Conservation (phyloP, 495 filamentous ascomycete species). For the Lasiosphaeriaceae sp. region DNA sequence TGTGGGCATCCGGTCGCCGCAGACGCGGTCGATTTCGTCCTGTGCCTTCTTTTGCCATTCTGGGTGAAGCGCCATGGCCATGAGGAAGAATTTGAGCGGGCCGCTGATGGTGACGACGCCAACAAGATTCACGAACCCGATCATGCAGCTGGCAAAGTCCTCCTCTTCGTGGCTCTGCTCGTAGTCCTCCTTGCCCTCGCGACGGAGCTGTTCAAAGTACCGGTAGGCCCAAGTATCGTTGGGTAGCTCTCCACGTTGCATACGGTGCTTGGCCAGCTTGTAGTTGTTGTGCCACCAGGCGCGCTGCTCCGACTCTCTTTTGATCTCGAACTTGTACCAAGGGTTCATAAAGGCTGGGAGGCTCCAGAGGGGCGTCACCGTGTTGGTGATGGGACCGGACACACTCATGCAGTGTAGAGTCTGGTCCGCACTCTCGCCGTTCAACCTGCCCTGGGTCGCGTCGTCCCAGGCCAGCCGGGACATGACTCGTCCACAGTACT, state of each 20-base stretch:
- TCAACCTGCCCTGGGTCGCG: constrained; percentile 37
- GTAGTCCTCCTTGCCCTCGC: constrained; percentile 33
- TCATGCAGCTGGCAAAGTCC: constrained; percentile 45
- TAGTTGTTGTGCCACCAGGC: constrained; percentile 44
- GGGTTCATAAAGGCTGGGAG: constrained; percentile 39
- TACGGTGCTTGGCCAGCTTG: constrained; percentile 36
- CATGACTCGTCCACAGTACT: constrained; percentile 46
- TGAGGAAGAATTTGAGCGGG: constrained; percentile 45
- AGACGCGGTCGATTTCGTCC: constrained; percentile 58
- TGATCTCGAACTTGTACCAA: constrained; percentile 42
- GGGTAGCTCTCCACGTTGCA: constrained; percentile 34
- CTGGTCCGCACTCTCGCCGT: constrained; percentile 41
- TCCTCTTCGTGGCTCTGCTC: constrained; percentile 39
- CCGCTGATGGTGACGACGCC: constrained; percentile 47
- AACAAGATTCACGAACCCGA: constrained; percentile 45
- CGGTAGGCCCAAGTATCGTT: constrained; percentile 43
- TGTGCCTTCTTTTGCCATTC: constrained; percentile 49
- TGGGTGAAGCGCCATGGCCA: constrained; percentile 46
- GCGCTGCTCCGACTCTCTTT: constrained; percentile 37
- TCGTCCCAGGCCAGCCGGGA: constrained; percentile 46
- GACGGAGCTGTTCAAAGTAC: constrained; percentile 40
- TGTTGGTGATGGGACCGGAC: constrained; percentile 45
- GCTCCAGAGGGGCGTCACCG: constrained; percentile 42
- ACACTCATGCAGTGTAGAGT: constrained; percentile 48
- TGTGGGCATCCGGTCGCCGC: constrained; percentile 47